phyloP scores from a whole-genome alignment of 2,329 filamentous ascomycete genomes.

The Alternaria solani region DNA sequence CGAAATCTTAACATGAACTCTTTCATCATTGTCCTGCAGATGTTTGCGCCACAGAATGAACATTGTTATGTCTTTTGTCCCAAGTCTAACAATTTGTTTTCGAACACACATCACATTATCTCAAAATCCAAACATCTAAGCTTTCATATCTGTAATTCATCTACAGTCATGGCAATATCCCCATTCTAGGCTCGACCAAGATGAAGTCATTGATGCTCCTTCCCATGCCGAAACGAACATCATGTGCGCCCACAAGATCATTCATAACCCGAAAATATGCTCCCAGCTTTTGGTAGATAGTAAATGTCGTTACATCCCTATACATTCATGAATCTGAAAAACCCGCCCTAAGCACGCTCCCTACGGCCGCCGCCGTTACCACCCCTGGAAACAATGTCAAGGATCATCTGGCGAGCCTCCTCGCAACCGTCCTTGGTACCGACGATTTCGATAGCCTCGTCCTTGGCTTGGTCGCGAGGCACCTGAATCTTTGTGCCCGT shows the following conservation, averaged over 20 bases:
- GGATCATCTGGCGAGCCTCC: slow-evolving; percentile 85
- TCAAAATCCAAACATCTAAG: not conserved
- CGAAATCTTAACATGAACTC: not conserved
- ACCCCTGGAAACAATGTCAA: slow-evolving; percentile 71
- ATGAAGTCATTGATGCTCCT: slow-evolving; percentile 1
- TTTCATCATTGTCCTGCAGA: not conserved
- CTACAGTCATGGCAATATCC: not conserved
- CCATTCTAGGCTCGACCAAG: not conserved
- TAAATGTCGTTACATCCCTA: not conserved
- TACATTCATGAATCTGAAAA: not conserved
- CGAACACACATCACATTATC: not conserved
- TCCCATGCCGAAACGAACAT: slow-evolving; percentile 1
- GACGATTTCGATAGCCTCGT: slow-evolving; percentile 88
- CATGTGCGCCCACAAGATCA: not conserved
- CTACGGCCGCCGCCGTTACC: slow-evolving; percentile 40
- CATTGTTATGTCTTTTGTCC: not conserved
- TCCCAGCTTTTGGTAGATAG: not conserved
- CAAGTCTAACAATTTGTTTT: not conserved
- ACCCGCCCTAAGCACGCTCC: slow-evolving; percentile 16
- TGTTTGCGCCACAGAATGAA: not conserved
- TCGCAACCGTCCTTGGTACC: slow-evolving; percentile 83
- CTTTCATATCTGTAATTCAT: not conserved
- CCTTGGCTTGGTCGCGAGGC: slow-evolving; percentile 76
- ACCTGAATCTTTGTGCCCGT: slow-evolving; percentile 95
- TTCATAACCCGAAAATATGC: not conserved